Evolutionary conservation across 371 early-diverging fungal genomes (phyloP).

Genomic region (Funneliformis caledonium): DNA sequence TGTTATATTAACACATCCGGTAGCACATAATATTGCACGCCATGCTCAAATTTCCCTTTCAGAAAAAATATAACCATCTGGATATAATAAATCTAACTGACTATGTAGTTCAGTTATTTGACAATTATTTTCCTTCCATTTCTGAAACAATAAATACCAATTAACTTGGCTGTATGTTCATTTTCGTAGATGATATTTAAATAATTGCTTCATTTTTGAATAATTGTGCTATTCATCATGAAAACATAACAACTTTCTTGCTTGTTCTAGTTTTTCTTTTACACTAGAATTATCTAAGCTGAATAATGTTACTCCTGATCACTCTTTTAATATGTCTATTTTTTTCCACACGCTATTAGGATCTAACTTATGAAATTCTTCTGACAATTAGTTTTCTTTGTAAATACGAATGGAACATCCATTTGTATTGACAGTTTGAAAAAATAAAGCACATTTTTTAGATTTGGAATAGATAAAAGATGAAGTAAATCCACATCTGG

Average conservation of each 20-base stretch:
- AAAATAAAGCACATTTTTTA: neutral
- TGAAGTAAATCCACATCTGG: neutral
- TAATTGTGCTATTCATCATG: too few relatives aligned
- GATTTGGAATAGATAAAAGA: conserved; percentile 6
- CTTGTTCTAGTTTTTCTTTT: neutral
- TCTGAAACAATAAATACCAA: too few relatives aligned
- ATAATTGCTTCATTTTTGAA: too few relatives aligned
- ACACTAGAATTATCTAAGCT: neutral
- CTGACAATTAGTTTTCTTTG: too few relatives aligned
- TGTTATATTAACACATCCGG: neutral
- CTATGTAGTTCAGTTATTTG: too few relatives aligned
- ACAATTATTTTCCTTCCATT: too few relatives aligned
- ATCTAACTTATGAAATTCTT: too few relatives aligned
- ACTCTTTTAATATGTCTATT: neutral
- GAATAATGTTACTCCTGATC: neutral
- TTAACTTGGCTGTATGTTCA: too few relatives aligned
- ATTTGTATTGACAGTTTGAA: too few relatives aligned
- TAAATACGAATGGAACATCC: too few relatives aligned
- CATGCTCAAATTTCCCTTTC: neutral
- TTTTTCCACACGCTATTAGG: neutral
- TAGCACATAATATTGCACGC: neutral
- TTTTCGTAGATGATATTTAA: too few relatives aligned
- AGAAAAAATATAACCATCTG: neutral
- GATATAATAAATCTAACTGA: neutral
- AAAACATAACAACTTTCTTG: too few relatives aligned